Percentiles rank a stretch among this genome's conserved stretches.
Evolutionary conservation across 495 filamentous ascomycete genomes (phyloP).

Genomic region (Penicillium subrubescens): DNA sequence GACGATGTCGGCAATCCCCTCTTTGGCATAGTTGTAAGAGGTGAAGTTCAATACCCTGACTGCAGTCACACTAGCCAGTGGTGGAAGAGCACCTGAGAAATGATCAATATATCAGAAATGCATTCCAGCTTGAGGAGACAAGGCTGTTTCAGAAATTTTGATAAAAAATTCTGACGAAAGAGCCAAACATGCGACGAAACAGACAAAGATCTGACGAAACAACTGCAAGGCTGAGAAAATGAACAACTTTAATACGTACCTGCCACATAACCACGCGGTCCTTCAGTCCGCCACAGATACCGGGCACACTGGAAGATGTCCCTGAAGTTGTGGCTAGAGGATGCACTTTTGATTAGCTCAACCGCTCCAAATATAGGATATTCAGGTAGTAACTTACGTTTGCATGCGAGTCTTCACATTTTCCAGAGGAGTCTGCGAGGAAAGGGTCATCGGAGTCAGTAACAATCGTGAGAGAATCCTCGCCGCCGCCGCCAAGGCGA

Average conservation of each 20-base stretch:
- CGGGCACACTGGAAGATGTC: slow-evolving; percentile 44
- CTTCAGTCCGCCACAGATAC: slow-evolving; percentile 50
- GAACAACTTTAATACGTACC: slow-evolving; percentile 30
- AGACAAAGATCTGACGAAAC: not conserved
- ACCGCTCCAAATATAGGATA: not conserved
- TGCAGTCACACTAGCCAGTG: slow-evolving; percentile 82
- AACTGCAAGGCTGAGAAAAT: too few relatives aligned
- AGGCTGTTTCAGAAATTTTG: not conserved
- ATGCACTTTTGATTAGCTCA: not conserved
- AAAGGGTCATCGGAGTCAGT: slow-evolving; percentile 2
- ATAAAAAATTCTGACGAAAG: not conserved
- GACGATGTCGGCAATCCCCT: slow-evolving; percentile 60
- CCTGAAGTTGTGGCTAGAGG: slow-evolving; percentile 44
- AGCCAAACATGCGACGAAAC: not conserved
- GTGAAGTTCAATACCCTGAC: slow-evolving; percentile 93
- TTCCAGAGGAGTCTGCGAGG: slow-evolving; percentile 45
- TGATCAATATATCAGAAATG: not conserved
- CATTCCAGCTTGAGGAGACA: not conserved
- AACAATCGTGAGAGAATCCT: not conserved
- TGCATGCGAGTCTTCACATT: slow-evolving; percentile 56
- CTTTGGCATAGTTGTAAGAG: slow-evolving; percentile 84
- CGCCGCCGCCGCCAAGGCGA: not conserved
- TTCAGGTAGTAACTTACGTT: slow-evolving; percentile 38
- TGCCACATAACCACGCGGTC: slow-evolving; percentile 50
- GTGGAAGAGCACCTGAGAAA: slow-evolving; percentile 70